Evolutionary conservation across 2,329 filamentous ascomycete genomes (phyloP).

Genomic region (Microcyclosporella mali): DNA sequence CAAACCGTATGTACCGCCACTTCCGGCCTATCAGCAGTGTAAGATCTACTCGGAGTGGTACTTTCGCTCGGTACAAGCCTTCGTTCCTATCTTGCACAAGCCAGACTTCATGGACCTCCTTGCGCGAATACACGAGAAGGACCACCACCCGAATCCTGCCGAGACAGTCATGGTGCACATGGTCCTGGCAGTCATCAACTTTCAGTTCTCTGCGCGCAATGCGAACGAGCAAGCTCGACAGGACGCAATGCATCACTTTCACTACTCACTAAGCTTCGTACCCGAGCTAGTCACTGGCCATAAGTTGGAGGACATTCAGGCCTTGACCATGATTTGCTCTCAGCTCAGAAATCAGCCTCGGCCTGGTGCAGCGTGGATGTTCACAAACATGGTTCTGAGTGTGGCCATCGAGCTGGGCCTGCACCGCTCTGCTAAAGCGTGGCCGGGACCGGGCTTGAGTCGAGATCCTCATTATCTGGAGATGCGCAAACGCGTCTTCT

Average conservation of each 20-base stretch:
- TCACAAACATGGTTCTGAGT: constrained; percentile 59
- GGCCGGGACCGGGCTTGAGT: constrained; percentile 47
- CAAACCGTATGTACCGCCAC: constrained; percentile 51
- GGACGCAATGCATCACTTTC: constrained; percentile 70
- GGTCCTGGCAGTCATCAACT: constrained; percentile 71
- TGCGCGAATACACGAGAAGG: constrained; percentile 57
- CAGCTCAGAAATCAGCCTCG: constrained; percentile 75
- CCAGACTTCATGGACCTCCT: constrained; percentile 65
- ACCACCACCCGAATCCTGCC: constrained; percentile 55
- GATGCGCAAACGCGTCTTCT: constrained; percentile 72
- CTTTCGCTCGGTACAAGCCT: constrained; percentile 65
- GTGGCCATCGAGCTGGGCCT: constrained; percentile 69
- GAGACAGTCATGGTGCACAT: constrained; percentile 70
- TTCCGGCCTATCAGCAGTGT: constrained; percentile 60
- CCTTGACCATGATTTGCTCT: constrained; percentile 62
- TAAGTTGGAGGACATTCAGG: constrained; percentile 64
- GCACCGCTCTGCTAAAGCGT: constrained; percentile 62
- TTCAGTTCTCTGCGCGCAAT: constrained; percentile 69
- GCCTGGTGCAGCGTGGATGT: constrained; percentile 65
- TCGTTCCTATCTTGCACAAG: constrained; percentile 70
- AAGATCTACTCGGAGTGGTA: constrained; percentile 69
- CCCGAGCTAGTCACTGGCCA: constrained; percentile 58
- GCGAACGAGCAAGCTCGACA: constrained; percentile 52
- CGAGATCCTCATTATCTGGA: constrained; percentile 60
- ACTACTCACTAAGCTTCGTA: constrained; percentile 65